Percentiles rank a stretch among this genome's conserved stretches.
Evolutionary conservation across 805 yeast species (phyloP).

Genomic region (Kluyveromyces lactis): DNA sequence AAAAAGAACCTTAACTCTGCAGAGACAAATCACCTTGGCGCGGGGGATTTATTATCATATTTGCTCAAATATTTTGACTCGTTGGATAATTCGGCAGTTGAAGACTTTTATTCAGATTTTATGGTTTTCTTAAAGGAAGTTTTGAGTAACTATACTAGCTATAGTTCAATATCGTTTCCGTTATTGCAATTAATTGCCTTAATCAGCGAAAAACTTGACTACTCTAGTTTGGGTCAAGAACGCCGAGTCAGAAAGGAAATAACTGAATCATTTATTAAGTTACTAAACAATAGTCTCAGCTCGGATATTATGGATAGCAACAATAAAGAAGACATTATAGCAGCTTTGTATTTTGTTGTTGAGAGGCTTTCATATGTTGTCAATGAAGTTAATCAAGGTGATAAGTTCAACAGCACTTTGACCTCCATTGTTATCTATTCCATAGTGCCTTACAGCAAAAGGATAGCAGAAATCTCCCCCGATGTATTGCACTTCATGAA

Average conservation of each 20-base stretch:
- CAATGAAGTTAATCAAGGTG: conserved; percentile 32
- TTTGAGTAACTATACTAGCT: conserved; percentile 37
- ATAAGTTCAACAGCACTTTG: conserved; percentile 44
- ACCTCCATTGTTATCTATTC: conserved; percentile 46
- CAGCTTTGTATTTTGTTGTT: conserved; percentile 14
- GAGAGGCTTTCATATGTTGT: conserved; percentile 13
- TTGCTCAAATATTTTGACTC: conserved; percentile 54
- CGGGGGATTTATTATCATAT: conserved; percentile 40
- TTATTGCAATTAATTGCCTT: conserved; percentile 44
- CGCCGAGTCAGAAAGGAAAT: conserved; percentile 50
- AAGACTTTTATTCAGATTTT: conserved; percentile 64
- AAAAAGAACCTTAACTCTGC: conserved; percentile 29
- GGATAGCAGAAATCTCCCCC: conserved; percentile 30
- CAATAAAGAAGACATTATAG: conserved; percentile 9
- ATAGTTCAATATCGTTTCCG: conserved; percentile 42
- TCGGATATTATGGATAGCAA: conserved; percentile 14
- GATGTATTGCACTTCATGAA: conserved; percentile 40
- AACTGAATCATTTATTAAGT: conserved; percentile 36
- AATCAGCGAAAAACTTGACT: conserved; percentile 48
- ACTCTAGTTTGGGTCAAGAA: conserved; percentile 53
- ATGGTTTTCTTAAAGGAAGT: conserved; percentile 55
- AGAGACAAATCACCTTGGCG: conserved; percentile 39
- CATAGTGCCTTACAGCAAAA: conserved; percentile 41
- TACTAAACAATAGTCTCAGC: conserved; percentile 26
- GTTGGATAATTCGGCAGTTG: conserved; percentile 67